These are phyloP conservation scores for Byssothecium circinans DNA, from an alignment of 2,329 filamentous ascomycete species.

Conservation along the genomic window DNA sequence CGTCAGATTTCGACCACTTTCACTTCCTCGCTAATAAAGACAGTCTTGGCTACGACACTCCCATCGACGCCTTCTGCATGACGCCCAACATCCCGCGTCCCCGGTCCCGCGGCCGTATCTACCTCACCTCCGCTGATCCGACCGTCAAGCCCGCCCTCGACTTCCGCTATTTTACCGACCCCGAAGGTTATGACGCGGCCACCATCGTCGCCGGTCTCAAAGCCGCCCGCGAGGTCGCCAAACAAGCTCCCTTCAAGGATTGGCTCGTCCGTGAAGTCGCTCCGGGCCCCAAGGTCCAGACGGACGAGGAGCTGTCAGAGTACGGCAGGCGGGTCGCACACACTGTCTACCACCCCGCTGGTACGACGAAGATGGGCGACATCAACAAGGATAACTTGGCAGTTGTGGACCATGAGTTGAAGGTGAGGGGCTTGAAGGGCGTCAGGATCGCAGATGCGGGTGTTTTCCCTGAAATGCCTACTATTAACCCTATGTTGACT, in stretches of 20 bases:
- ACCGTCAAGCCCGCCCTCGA: constrained; percentile 79
- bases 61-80: constrained; percentile 85
- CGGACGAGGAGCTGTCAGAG: constrained; percentile 77
- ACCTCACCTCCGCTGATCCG: constrained; percentile 75
- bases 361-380: constrained; percentile 89
- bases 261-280: constrained; percentile 85
- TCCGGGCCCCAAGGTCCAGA: constrained; percentile 71
- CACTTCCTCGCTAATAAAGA: neutral
- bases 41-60: constrained; percentile 68
- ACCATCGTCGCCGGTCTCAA: constrained; percentile 77
- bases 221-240: constrained; percentile 74
- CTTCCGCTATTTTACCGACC: constrained; percentile 88
- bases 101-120: constrained; percentile 74
- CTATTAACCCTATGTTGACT: constrained; percentile 88
- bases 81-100: constrained; percentile 87
- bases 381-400: constrained; percentile 67
- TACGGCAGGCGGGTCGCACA: constrained; percentile 81
- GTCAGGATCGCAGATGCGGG: constrained; percentile 83
- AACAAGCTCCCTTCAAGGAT: constrained; percentile 74
- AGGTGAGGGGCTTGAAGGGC: constrained; percentile 70
- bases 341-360: constrained; percentile 87
- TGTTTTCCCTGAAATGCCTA: constrained; percentile 84
- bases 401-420: constrained; percentile 77
- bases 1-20: constrained; percentile 5
- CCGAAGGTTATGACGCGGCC: constrained; percentile 80